Evolutionary conservation across 108 stramenopile genomes (phyloP), one percentile per base, ranked within the genome.

Genomic region (Nitzschia sp.): DNA sequence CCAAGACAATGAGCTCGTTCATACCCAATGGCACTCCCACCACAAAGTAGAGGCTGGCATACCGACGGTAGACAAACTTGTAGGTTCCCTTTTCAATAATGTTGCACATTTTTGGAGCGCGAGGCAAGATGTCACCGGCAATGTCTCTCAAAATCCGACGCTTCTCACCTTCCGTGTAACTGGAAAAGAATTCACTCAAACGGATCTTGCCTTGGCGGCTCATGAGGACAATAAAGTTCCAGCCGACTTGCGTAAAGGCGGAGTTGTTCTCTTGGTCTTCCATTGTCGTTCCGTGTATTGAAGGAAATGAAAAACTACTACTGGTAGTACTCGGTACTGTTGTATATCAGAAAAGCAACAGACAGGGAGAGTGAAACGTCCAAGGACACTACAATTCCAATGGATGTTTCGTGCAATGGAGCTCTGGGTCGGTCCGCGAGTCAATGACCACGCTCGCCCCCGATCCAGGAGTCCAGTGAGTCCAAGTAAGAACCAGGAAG

Each of bases 41-140:
- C 8, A 94, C 83, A 72, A 94, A 94, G 70, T 94, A 94, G 66
- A 94, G 73, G 60, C 84, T 85, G 7, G 93, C 93, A 73, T 94
- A 94, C 39, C 93, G 78, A 53, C 93, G 63, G 59, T 94, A 94
- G 29, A 94, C 86, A 63, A 94, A 86, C 67, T 98, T 98, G 73
- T 96, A 92, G 20, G 94, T 88, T 68, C 93, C 84, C 91, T 96
- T 96, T 79, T 97, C 96, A 52, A 98, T 95, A 67, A 98, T 96
- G 74, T 97, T 98, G 80, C 96, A 97, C 96, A 98, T 97, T 77
- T 96, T 98, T n/a, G 96, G 93, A 40, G 93, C 91, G n/a, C 97
- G 88, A 11, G 94, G 91, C 57, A 98, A 69, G 15, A 98, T 88
- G 66, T 93, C 91, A 25, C 80, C 90, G 53, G 93, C 85, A 71